phyloP scores from a whole-genome alignment of 2,329 filamentous ascomycete genomes.

The Sporothrix inflata region DNA sequence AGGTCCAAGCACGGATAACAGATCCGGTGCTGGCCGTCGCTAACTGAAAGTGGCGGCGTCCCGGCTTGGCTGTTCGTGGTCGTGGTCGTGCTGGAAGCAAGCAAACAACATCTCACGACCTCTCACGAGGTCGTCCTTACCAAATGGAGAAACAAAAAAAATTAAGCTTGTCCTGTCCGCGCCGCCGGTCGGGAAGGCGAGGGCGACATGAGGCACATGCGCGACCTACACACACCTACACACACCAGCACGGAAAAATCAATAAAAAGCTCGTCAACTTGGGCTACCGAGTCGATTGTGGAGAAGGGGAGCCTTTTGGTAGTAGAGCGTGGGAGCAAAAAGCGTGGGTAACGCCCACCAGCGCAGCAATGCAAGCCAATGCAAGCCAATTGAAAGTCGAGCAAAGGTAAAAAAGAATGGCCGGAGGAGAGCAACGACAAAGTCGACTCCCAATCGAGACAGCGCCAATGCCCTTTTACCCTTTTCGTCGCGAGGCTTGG shows the following conservation, averaged over 20 bases:
- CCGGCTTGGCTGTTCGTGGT: background rate
- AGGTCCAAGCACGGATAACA: too few species aligned
- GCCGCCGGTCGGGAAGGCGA: background rate
- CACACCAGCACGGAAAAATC: background rate
- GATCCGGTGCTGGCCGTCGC: too few species aligned
- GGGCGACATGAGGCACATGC: background rate
- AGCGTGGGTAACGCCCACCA: background rate
- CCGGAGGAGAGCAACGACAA: background rate
- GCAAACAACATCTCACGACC: background rate
- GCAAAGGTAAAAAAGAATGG: background rate
- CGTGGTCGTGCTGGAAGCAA: background rate
- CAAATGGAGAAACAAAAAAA: background rate
- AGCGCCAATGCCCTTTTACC: background rate
- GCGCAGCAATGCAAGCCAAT: background rate
- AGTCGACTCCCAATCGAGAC: background rate
- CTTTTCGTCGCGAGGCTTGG: background rate
- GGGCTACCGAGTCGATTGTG: background rate
- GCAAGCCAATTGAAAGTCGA: background rate
- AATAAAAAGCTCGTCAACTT: conserved; percentile 1
- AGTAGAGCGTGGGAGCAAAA: background rate
- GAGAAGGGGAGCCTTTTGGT: background rate
- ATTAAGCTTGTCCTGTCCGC: background rate
- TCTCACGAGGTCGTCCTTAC: background rate
- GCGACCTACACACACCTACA: background rate
- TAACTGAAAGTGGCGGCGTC: too few species aligned